Evolutionary conservation across 2,329 filamentous ascomycete species (phyloP).

Genomic region (Grosmannia penicillata): DNA sequence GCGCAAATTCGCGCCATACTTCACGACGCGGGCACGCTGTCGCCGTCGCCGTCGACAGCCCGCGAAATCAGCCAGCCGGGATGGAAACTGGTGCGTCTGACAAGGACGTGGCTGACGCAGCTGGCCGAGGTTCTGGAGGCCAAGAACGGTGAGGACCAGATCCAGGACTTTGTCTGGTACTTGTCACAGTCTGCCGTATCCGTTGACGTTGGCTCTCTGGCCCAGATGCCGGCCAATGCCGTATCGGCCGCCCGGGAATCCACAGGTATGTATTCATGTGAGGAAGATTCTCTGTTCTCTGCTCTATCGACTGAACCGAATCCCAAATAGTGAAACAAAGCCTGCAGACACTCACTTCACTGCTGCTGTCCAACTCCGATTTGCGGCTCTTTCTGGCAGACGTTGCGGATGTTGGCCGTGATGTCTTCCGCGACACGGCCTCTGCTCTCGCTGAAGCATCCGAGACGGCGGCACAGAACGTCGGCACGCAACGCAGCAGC

Average conservation of each 20-base stretch:
- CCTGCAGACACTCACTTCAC: slow-evolving; percentile 63
- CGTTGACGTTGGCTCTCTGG: slow-evolving; percentile 51
- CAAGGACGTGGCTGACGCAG: slow-evolving; percentile 59
- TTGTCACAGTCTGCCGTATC: slow-evolving; percentile 58
- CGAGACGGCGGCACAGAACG: slow-evolving; percentile 54
- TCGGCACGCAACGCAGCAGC: slow-evolving; percentile 22
- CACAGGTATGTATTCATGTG: background rate
- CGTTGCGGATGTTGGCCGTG: slow-evolving; percentile 59
- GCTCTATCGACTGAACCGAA: background rate
- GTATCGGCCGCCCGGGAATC: too few relatives aligned
- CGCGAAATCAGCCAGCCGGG: slow-evolving; percentile 69
- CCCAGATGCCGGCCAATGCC: slow-evolving; percentile 41
- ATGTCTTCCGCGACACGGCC: slow-evolving; percentile 78
- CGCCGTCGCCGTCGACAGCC: slow-evolving; percentile 56
- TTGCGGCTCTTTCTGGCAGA: slow-evolving; percentile 80
- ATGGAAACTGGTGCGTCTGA: slow-evolving; percentile 54
- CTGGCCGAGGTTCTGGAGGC: slow-evolving; percentile 69
- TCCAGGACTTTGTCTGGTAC: slow-evolving; percentile 88
- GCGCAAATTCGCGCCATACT: slow-evolving; percentile 67
- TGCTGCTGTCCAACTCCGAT: slow-evolving; percentile 82
- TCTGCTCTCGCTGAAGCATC: slow-evolving; percentile 65
- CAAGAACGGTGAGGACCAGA: slow-evolving; percentile 73
- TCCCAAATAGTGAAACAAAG: slow-evolving; percentile 60
- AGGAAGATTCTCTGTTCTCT: background rate
- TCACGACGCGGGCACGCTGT: slow-evolving; percentile 56